Base-by-base conservation (phyloP, 805 yeast genomes). In the Candida incommunis region DNA sequence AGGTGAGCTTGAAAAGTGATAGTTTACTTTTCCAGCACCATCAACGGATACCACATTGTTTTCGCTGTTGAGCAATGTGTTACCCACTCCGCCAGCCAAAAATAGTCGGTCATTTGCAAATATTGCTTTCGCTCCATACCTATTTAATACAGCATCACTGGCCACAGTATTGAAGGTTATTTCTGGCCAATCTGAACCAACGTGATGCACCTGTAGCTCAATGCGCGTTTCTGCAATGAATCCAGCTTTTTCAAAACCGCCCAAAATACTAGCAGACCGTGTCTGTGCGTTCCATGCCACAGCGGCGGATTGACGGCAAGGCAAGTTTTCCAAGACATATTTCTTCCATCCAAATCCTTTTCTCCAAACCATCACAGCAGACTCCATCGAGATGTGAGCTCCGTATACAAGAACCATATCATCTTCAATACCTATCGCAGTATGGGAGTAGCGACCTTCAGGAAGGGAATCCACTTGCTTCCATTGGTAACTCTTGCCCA, bases 21-120 rank as follows among this genome's bases (percentile, higher is more conserved):
- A 15, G 29, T 25, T 24, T 40, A 22, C 18, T 5, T 7, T 20
- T 22, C 24, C 26, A 40, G 7, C 24, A 9, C 7, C 16, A 29
- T 48, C 41, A 11, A 54, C 52, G 3, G 60, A 54, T 2, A 78
- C 51, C 4, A 75, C 54, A 15, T 69, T 58, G 18, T 63, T 66
- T 0, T 48, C 27, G 31, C 59, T 61, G 45, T 55, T 66, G 49
- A 62, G 64, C 22, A 65, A 52, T 37, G 54, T 48, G 3, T 50
- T 42, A 0, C 70, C 63, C 0, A 75, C 76, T 22, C 85, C 87
- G 23, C 87, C 86, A 3, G 70, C 64, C 1, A 82, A 40, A 1
- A 75, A 20, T 1, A 79, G 40, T 18, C 61, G 58, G n/a, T 57
- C 57, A n/a, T 56, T 51, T 1, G 66, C 27, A 31, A 64, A 57